A percentile compares a stretch with the other conserved stretches of the same genome.
Evolutionary conservation across 208 protist species (phyloP).

Genomic region (Polymyxa betae): DNA sequence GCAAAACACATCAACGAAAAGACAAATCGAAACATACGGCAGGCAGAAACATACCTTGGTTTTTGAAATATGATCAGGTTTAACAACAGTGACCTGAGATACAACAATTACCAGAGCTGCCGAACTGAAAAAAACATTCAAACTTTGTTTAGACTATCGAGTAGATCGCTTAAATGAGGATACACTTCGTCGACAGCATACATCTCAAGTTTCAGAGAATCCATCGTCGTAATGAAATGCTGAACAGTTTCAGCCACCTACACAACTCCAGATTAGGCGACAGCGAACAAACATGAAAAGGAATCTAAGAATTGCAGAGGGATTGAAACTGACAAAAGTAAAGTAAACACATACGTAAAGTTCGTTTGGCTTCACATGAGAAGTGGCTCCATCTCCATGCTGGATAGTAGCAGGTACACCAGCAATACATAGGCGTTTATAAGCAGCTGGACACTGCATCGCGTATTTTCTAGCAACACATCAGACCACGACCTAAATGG

Average conservation of each 20-base stretch:
- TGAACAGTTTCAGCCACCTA: conserved; percentile 83
- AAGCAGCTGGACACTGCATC: conserved; percentile 62
- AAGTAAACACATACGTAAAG: no score
- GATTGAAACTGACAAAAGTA: neutral
- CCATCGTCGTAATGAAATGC: conserved; percentile 89
- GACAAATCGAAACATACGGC: neutral
- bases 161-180: conserved; percentile 83
- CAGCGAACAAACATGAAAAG: neutral
- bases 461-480: neutral
- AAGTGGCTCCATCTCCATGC: conserved; percentile 52
- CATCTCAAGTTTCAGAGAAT: conserved; percentile 84
- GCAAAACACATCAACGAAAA: neutral
- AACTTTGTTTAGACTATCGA: conserved; percentile 68
- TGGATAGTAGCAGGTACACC: conserved; percentile 70
- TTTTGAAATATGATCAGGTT: conserved; percentile 65
- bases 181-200: conserved; percentile 85
- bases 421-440: conserved; percentile 57
- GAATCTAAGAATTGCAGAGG: no score
- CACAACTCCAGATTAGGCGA: conserved; percentile 67
- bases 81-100: conserved; percentile 53
- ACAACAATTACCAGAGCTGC: neutral
- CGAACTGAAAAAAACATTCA: neutral
- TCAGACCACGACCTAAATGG: neutral
- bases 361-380: neutral
- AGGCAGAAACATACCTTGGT: conserved; percentile 56